Percentiles rank a stretch among this genome's conserved stretches.
Evolutionary conservation across 148 eudicot genomes (phyloP).

Genomic region (Chenopodium formosanum): DNA sequence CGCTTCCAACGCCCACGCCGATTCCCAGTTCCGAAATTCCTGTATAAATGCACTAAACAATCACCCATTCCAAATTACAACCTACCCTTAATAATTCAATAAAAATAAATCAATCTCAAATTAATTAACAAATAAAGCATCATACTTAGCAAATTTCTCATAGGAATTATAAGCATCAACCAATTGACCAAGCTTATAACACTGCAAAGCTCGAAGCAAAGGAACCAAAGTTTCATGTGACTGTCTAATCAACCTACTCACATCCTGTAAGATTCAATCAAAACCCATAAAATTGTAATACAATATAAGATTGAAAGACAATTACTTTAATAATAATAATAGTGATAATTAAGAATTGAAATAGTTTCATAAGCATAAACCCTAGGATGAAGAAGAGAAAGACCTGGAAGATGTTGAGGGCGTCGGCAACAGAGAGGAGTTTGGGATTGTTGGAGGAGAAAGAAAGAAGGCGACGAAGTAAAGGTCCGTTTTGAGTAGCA

Average conservation of each 20-base stretch:
- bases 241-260: constrained; percentile 64
- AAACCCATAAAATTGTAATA: neutral
- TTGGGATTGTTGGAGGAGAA: constrained; percentile 59
- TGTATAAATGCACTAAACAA: constrained; percentile 76
- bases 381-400: constrained; percentile 14
- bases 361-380: neutral
- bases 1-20: constrained; percentile 94
- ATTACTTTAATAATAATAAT: too few species aligned
- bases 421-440: constrained; percentile 74
- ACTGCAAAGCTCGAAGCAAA: constrained; percentile 69
- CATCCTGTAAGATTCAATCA: constrained; percentile 49
- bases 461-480: constrained; percentile 66
- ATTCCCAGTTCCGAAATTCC: constrained; percentile 97
- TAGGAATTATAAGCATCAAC: constrained; percentile 72
- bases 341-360: neutral
- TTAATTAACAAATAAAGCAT: too few species aligned
- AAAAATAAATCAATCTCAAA: neutral
- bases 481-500: constrained; percentile 57
- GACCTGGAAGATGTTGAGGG: constrained; percentile 86
- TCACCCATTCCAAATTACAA: constrained; percentile 26
- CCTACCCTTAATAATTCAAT: neutral
- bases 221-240: constrained; percentile 64
- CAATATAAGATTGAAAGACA: neutral
- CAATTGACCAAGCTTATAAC: constrained; percentile 67
- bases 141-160: constrained; percentile 86